Base-by-base conservation (phyloP, 2,329 filamentous ascomycete genomes). In the Fusarium veterinarium region DNA sequence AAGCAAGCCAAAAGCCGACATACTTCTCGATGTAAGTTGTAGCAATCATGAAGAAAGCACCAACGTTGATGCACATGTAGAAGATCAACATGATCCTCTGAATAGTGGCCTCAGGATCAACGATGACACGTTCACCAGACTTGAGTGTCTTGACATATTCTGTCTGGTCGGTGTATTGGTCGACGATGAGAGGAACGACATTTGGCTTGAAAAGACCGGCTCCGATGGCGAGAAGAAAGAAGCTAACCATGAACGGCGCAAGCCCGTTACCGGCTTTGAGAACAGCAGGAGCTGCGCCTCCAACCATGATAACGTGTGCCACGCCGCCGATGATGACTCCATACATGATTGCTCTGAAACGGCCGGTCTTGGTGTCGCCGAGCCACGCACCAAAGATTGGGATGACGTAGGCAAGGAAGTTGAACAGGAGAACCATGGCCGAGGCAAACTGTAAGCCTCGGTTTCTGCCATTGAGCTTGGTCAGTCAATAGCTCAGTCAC, bases 21-120 rank as follows among this genome's bases (percentile, higher is more conserved):
- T 86, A 86, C 69, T 87, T 86, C 71, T 87, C 87, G 5, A 85
- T 82, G 74, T 88, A 88, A 0, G 85, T 82, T 33, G 86, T 89
- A 17, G 84, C 84, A 25, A 88, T 85, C 53, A 84, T 84, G 76
- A 86, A 84, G 74, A 88, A 86, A 62, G 84, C 84, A 40, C 87
- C 87, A 49, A 89, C 79, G 74, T 89, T 89, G 79, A 88, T 87
- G 74, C 88, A 80, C 35, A 87, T 80, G 73, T 89, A 88, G 76
- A 88, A 89, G 82, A 90, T 92, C 69, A 92, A 85, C 84, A 91
- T 93, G 69, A 93, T 90, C 28, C 91, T 86, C 51, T 89, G 87
- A 2, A 90, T 84, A 7, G 90, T 92, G 28, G 89, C 86, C 70
- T 90, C 89, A 1, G 91, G 91, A 70, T 93, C 91, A n/a, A 91